A percentile compares a stretch with the other conserved stretches of the same genome.
phyloP scores from a whole-genome alignment of 805 yeast genomes.

The Yueomyces sp. region DNA sequence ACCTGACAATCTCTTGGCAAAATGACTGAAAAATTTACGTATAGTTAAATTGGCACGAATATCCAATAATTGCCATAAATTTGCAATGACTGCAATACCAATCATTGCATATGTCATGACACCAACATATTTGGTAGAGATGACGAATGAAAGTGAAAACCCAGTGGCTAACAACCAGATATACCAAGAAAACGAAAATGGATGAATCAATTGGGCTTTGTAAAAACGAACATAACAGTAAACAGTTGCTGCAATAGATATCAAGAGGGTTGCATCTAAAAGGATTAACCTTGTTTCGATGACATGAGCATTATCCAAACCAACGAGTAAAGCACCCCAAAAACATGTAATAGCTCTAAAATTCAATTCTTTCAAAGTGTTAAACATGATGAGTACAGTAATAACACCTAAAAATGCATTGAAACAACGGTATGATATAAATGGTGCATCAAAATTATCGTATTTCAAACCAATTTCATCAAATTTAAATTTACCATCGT shows the following conservation, averaged over 20 bases:
- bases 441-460: conserved; percentile 69
- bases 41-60: conserved; percentile 49
- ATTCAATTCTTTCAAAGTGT: conserved; percentile 74
- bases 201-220: conserved; percentile 43
- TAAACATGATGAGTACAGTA: conserved; percentile 73
- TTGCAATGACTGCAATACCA: conserved; percentile 75
- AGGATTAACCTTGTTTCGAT: conserved; percentile 83
- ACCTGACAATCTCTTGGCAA: conserved; percentile 55
- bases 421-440: conserved; percentile 65
- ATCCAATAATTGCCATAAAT: conserved; percentile 81
- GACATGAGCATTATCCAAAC: conserved; percentile 83
- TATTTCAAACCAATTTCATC: conserved; percentile 81
- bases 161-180: conserved; percentile 80
- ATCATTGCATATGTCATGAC: conserved; percentile 78
- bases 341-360: conserved; percentile 67
- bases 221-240: conserved; percentile 70
- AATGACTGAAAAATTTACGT: conserved; percentile 49
- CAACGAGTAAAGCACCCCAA: conserved; percentile 62
- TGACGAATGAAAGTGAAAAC: conserved; percentile 74
- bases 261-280: conserved; percentile 78
- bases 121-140: conserved; percentile 94
- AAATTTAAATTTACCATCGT: conserved; percentile 84
- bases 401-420: conserved; percentile 72
- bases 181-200: conserved; percentile 74
- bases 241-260: conserved; percentile 72